phyloP scores from a whole-genome alignment of 306 rosid species.

The Cyamopsis tetragonoloba region DNA sequence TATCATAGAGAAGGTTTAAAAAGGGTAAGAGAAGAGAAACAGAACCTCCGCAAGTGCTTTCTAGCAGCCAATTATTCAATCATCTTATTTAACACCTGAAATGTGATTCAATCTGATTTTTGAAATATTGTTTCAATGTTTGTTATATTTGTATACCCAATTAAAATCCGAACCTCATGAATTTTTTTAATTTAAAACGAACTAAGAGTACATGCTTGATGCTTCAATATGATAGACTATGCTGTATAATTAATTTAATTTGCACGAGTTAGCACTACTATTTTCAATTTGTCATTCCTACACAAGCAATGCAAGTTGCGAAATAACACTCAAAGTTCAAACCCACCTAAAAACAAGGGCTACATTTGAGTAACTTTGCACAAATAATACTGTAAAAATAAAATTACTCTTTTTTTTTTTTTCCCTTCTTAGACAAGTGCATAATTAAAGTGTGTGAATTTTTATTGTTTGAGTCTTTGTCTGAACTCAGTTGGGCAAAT shows the following conservation, averaged over 20 bases:
- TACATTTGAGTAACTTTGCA: background rate
- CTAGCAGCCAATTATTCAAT: background rate
- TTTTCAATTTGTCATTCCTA: background rate
- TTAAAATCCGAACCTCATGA: background rate
- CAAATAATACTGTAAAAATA: background rate
- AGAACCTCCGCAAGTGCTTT: background rate
- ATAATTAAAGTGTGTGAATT: background rate
- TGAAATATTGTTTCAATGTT: background rate
- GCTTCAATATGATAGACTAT: too few species aligned
- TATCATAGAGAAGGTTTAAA: background rate
- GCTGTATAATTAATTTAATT: too few species aligned
- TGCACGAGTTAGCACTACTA: background rate
- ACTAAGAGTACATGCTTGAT: too few species aligned
- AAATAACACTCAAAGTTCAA: slow-evolving; percentile 5
- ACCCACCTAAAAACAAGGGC: slow-evolving; percentile 32
- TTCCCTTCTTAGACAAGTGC: background rate
- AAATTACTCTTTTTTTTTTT: background rate
- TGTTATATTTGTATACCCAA: background rate
- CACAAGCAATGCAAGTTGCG: background rate
- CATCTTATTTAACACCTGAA: background rate
- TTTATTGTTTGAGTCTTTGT: slow-evolving; percentile 9
- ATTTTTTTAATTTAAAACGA: background rate
- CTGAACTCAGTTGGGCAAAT: slow-evolving; percentile 47
- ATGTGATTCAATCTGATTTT: background rate
- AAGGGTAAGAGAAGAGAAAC: background rate